These are phyloP conservation scores for Postia placenta DNA, from an alignment of 768 basidiomycete species.

Conservation along the genomic window DNA sequence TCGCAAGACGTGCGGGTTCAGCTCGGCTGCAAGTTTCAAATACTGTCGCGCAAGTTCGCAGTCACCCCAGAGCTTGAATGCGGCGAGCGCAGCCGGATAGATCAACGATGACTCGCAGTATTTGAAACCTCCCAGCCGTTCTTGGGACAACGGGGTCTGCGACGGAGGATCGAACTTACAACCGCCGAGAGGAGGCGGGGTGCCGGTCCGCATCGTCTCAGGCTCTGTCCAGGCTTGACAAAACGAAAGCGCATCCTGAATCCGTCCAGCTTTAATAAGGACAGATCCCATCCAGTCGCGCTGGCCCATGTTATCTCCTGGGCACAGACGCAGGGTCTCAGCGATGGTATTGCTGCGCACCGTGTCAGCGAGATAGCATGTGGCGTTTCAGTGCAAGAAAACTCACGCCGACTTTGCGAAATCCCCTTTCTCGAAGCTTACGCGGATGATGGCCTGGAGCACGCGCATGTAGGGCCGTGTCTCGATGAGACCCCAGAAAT, in stretches of 20 bases:
- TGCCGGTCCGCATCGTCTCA: not conserved
- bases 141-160: slow-evolving; percentile 8
- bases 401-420: slow-evolving; percentile 32
- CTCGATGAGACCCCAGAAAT: slow-evolving; percentile 32
- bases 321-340: slow-evolving; percentile 39
- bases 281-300: slow-evolving; percentile 33
- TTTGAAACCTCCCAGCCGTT: slow-evolving; percentile 6
- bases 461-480: slow-evolving; percentile 44
- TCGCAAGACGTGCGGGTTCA: slow-evolving; percentile 30
- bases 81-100: slow-evolving; percentile 37
- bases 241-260: slow-evolving; percentile 35
- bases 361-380: not conserved
- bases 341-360: slow-evolving; percentile 27
- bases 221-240: slow-evolving; percentile 28
- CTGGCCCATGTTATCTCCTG: slow-evolving; percentile 34
- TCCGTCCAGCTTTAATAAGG: slow-evolving; percentile 29
- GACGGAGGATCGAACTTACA: slow-evolving; percentile 15
- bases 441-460: slow-evolving; percentile 30
- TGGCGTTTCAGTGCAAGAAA: not conserved
- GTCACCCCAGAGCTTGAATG: slow-evolving; percentile 37
- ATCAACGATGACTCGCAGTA: slow-evolving; percentile 9
- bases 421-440: slow-evolving; percentile 27
- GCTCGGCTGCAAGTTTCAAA: slow-evolving; percentile 28
- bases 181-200: slow-evolving; percentile 12
- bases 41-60: slow-evolving; percentile 33